Evolutionary conservation across 2,329 filamentous ascomycete genomes (phyloP), one percentile per base, ranked within the genome.

Genomic region (Sporothrix euskadiensis): DNA sequence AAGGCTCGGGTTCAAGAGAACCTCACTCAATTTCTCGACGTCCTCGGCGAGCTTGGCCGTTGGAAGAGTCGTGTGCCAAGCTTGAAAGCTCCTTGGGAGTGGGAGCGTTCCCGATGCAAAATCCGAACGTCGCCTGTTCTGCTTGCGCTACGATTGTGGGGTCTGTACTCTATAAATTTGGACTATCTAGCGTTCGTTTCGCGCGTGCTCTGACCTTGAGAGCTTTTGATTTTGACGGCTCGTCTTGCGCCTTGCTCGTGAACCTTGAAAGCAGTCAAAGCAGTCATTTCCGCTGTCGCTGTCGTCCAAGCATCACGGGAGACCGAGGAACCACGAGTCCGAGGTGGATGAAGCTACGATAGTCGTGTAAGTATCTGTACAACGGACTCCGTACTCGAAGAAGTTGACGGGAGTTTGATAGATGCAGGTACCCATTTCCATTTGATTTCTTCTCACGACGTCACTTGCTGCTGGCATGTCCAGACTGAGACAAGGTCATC

Each of bases 31-130:
- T n/a, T 41, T 32, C 32, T 32, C 4, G 3, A 44, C 12, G 14
- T 35, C 26, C 61, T 65, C 12, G 61, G 61, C 61, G 10, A 47
- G 22, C 61, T 66, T 66, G 61, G 61, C 39, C 4, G 19, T 41
- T 63, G 22, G 57, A 47, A 66, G 32, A 30, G 61, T 66, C 22
- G n/a, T 30, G n/a, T 26, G 61, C 61, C 61, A 47, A 65, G 61
- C 22, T 9, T 6, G 22, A n/a, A 22, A 26, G n/a, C 30, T 41
- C 22, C 19, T 44, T 39, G 19, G 35, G 49, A 52, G 52, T 56
- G 22, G 35, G 35, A 35, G 35, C 35, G 35, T 35, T 7, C 7
- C 22, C 49, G 49, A 54, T 54, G n/a, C 49, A 54, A 22, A 8
- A 35, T 35, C 3, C 35, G 7, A 35, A 35, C 7, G 4, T 56